A percentile compares a stretch with the other conserved stretches of the same genome.
phyloP scores from a whole-genome alignment of 225 moss, liverwort and hornwort genomes.

The Bryum argenteum region DNA sequence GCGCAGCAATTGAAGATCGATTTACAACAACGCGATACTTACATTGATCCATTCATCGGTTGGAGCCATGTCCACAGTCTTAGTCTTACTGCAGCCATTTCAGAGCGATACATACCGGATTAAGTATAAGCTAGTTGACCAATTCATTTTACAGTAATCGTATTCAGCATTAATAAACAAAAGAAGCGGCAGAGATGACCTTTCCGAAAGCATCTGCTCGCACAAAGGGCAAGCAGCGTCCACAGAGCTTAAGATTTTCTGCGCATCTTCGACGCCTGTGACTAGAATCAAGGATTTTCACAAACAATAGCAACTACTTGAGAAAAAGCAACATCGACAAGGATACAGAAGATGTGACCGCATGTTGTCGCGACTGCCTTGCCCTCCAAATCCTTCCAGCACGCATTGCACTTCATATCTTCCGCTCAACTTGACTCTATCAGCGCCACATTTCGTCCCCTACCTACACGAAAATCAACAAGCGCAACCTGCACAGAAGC shows the following conservation, averaged over 20 bases:
- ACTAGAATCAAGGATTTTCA: constrained; percentile 43
- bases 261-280: constrained; percentile 80
- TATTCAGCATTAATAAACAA: neutral
- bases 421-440: constrained; percentile 5
- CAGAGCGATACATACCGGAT: neutral
- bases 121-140: neutral
- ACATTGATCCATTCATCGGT: constrained; percentile 97
- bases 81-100: constrained; percentile 70
- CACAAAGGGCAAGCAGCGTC: constrained; percentile 84
- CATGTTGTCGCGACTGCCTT: constrained; percentile 80
- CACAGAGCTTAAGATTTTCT: constrained; percentile 70
- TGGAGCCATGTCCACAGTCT: constrained; percentile 81
- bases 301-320: neutral
- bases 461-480: neutral
- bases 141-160: neutral
- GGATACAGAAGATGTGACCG: constrained; percentile 97
- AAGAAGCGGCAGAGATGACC: constrained; percentile 40
- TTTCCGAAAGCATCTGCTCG: constrained; percentile 85
- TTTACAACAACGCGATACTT: constrained; percentile 19
- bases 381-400: constrained; percentile 87
- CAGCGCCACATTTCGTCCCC: neutral
- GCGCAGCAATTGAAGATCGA: neutral
- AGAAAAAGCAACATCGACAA: constrained; percentile 5
- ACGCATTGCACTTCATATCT: constrained; percentile 91
- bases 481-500: neutral